A percentile compares a stretch with the other conserved stretches of the same genome.
phyloP scores from a whole-genome alignment of 1,284 basidiomycete genomes.

The Rugosomyces carneus region DNA sequence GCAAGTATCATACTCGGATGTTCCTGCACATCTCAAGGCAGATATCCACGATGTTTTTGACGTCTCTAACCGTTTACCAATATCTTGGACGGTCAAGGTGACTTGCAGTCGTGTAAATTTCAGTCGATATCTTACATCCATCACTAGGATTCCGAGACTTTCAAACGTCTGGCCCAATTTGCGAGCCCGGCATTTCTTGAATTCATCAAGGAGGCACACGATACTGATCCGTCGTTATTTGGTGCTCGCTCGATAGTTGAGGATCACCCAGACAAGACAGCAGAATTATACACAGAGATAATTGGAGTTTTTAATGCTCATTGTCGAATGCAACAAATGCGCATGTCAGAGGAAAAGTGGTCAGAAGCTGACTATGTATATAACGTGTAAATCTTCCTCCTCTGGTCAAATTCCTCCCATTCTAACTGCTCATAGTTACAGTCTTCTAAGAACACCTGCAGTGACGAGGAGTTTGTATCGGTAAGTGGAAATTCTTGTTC shows the following conservation, averaged over 20 bases:
- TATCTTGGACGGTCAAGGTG: conserved; percentile 27
- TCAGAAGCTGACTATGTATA: conserved; percentile 52
- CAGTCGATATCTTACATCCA: background rate
- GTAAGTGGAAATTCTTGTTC: conserved; percentile 21
- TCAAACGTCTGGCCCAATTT: conserved; percentile 20
- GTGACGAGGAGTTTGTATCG: conserved; percentile 35
- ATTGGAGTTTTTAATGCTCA: conserved; percentile 38
- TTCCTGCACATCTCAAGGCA: conserved; percentile 27
- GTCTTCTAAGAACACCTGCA: conserved; percentile 40
- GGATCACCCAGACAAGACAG: conserved; percentile 13
- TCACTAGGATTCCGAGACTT: conserved; percentile 23
- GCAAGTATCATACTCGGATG: conserved; percentile 30
- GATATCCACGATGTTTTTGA: conserved; percentile 30
- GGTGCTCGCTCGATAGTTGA: conserved; percentile 21
- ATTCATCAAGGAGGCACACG: conserved; percentile 36
- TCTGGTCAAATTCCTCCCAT: background rate
- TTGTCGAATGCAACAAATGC: conserved; percentile 38
- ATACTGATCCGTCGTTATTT: conserved; percentile 36
- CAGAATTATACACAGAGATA: conserved; percentile 33
- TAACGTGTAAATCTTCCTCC: conserved; percentile 36
- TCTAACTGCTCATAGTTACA: conserved; percentile 31
- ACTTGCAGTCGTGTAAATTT: background rate
- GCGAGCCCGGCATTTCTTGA: conserved; percentile 28
- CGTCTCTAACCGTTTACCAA: conserved; percentile 24
- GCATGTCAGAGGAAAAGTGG: conserved; percentile 36